These are phyloP conservation scores for Mycena floridula DNA, from an alignment of 768 basidiomycete species.

Conservation along the genomic window DNA sequence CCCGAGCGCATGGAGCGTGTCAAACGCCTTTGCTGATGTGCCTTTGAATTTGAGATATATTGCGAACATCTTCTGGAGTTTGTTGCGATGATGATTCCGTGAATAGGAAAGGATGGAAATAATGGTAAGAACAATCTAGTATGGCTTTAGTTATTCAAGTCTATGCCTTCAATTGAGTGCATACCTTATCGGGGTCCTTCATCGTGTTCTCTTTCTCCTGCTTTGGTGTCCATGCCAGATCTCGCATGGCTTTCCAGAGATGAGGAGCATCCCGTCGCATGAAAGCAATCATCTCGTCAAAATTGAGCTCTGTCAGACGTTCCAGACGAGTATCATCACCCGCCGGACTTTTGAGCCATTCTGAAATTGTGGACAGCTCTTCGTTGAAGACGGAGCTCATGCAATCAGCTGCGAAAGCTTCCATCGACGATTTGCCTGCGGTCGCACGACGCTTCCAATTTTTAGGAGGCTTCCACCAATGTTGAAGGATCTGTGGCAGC, in stretches of 20 bases:
- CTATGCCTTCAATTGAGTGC: background rate
- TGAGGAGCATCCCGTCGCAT: background rate
- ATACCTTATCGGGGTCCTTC: background rate
- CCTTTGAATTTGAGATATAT: conserved; percentile 19
- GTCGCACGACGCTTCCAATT: background rate
- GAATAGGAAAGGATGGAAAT: background rate
- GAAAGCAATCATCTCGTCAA: background rate
- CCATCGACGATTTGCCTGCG: too few relatives aligned
- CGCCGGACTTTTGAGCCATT: background rate
- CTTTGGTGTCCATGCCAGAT: background rate
- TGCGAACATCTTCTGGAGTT: conserved; percentile 18
- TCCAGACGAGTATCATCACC: background rate
- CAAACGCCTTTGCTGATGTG: conserved; percentile 14
- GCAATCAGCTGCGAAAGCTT: too few relatives aligned
- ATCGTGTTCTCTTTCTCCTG: background rate
- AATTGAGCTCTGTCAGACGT: background rate
- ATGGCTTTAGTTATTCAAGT: background rate
- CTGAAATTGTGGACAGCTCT: background rate
- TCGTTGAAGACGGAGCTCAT: background rate
- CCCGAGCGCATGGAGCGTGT: conserved; percentile 16
- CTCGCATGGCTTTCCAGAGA: background rate
- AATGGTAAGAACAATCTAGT: conserved; percentile 16
- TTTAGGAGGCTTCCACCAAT: background rate
- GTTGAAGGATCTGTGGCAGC: background rate
- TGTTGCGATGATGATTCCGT: background rate